Evolutionary conservation across 805 yeast genomes (phyloP).

Genomic region (Candida piceae): DNA sequence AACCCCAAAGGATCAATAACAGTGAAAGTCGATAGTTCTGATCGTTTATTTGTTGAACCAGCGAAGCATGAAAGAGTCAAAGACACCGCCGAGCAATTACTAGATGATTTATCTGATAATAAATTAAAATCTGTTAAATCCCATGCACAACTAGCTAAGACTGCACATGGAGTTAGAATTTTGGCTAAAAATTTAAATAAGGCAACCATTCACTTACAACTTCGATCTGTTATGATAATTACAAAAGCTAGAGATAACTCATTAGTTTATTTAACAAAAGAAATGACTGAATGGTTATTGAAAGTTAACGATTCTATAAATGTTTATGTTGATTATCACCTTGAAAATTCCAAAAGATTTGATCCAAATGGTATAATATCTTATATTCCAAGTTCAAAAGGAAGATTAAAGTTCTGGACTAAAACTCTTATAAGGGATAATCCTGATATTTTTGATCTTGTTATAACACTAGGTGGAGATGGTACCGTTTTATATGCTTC

Average conservation of each 20-base stretch:
- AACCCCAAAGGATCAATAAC: conserved; percentile 20
- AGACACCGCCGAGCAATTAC: conserved; percentile 14
- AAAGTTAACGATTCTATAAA: conserved; percentile 21
- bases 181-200: conserved; percentile 65
- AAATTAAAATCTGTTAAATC: conserved; percentile 54
- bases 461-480: conserved; percentile 92
- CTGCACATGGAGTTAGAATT: conserved; percentile 76
- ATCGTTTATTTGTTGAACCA: conserved; percentile 7
- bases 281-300: conserved; percentile 74
- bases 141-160: conserved; percentile 72
- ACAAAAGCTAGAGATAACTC: conserved; percentile 89
- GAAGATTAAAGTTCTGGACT: conserved; percentile 64
- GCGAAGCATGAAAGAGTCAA: conserved; percentile 4
- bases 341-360: conserved; percentile 60
- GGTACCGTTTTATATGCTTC: conserved; percentile 92
- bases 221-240: conserved; percentile 69
- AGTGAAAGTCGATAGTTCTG: conserved; percentile 16
- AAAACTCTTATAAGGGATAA: conserved; percentile 43
- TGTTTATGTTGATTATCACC: conserved; percentile 71
- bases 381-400: conserved; percentile 41
- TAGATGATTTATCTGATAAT: conserved; percentile 26
- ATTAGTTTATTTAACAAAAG: conserved; percentile 68
- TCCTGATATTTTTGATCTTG: conserved; percentile 60
- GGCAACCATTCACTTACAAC: conserved; percentile 67
- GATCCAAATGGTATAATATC: conserved; percentile 47